These are phyloP conservation scores for Leccinum fuscescens DNA, from an alignment of 1,284 basidiomycete species.

Conservation along the genomic window DNA sequence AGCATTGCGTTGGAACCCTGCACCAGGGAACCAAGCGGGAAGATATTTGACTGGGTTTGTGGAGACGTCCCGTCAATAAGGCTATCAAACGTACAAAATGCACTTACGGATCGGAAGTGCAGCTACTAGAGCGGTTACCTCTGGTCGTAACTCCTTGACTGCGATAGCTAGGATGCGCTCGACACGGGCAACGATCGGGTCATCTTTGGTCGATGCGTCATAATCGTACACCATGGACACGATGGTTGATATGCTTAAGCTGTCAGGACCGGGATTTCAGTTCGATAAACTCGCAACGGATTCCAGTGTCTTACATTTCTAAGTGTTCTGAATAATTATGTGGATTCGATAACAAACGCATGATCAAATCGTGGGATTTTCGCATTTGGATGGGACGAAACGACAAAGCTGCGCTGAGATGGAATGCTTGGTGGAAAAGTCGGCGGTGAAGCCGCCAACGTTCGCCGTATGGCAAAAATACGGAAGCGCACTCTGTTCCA, in stretches of 20 bases:
- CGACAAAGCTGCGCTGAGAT: slow-evolving; percentile 12
- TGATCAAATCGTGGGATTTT: slow-evolving; percentile 22
- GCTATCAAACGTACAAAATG: not conserved
- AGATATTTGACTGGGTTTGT: slow-evolving; percentile 17
- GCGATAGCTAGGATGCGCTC: not conserved
- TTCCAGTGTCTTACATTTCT: slow-evolving; percentile 13
- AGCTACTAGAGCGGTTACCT: slow-evolving; percentile 17
- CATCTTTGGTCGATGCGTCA: slow-evolving; percentile 11
- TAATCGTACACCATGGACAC: slow-evolving; percentile 28
- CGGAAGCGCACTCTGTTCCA: slow-evolving; percentile 18
- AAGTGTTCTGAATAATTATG: slow-evolving; percentile 16
- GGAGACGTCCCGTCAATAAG: not conserved
- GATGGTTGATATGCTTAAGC: slow-evolving; percentile 19
- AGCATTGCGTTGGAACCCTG: slow-evolving; percentile 18
- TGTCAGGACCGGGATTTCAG: slow-evolving; percentile 3
- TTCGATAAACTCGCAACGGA: not conserved
- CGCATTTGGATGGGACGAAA: slow-evolving; percentile 22
- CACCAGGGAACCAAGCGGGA: slow-evolving; percentile 26
- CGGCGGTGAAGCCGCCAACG: slow-evolving; percentile 29
- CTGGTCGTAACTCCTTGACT: slow-evolving; percentile 19
- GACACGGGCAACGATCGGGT: slow-evolving; percentile 21
- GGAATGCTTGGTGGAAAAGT: slow-evolving; percentile 30
- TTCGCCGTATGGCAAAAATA: slow-evolving; percentile 26
- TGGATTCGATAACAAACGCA: slow-evolving; percentile 6
- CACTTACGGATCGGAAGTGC: slow-evolving; percentile 22